A percentile compares a stretch with the other conserved stretches of the same genome.
Conservation (phyloP, 31 red algal species). For the Odonthalia washingtoniensis region DNA sequence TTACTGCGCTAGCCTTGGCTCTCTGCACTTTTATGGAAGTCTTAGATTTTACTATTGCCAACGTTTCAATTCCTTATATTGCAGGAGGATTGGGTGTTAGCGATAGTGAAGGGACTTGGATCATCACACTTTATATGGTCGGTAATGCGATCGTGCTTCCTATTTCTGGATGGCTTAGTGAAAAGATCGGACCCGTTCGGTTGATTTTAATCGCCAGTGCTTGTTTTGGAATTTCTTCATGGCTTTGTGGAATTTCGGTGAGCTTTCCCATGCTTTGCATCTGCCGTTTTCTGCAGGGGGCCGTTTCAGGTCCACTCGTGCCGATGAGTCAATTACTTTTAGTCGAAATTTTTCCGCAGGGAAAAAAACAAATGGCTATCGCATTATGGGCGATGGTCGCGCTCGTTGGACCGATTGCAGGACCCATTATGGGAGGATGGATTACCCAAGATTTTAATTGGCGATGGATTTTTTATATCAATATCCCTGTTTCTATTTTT, state of each 20-base stretch:
- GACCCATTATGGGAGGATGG: constrained; percentile 1
- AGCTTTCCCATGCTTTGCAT: not conserved
- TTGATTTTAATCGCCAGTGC: not conserved
- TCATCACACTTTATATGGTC: not conserved
- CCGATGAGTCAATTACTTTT: not conserved
- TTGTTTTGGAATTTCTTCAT: not conserved
- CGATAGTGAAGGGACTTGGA: not conserved
- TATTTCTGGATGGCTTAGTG: constrained; percentile 11
- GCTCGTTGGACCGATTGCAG: constrained; percentile 2
- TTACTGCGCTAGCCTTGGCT: too few species aligned
- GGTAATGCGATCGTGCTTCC: not conserved
- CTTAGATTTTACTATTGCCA: constrained; percentile 3
- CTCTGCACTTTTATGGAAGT: not conserved
- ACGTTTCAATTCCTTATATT: not conserved
- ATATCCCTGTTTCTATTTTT: not conserved
- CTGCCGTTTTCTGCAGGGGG: not conserved
- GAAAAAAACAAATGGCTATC: not conserved
- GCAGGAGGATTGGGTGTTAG: constrained; percentile 7
- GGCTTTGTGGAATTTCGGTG: constrained; percentile 2
- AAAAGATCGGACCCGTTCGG: constrained; percentile 1
- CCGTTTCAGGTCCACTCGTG: not conserved
- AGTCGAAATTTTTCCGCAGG: not conserved
- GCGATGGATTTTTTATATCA: constrained; percentile 20
- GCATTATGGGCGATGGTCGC: not conserved
- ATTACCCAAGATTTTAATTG: not conserved